phyloP scores from a whole-genome alignment of 495 filamentous ascomycete genomes.

The Penicillium canescens region DNA sequence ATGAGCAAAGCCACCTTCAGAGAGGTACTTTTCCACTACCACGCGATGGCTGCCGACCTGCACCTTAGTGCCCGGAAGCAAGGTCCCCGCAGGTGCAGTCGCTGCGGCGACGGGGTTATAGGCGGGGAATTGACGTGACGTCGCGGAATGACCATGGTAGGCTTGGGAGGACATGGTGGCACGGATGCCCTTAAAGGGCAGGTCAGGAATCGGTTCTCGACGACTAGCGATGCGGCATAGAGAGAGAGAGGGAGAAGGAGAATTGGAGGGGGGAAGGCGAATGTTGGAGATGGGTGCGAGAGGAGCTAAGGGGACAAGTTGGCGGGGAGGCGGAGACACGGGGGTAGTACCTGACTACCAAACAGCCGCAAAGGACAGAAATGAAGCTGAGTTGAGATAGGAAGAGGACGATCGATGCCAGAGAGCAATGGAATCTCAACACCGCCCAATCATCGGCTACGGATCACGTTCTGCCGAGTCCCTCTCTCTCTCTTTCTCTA shows the following conservation, averaged over 20 bases:
- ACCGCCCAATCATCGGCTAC: conserved; percentile 29
- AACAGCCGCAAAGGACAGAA: conserved; percentile 13
- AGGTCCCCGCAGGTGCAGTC: conserved; percentile 79
- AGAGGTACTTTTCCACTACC: conserved; percentile 96
- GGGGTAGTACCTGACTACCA: conserved; percentile 26
- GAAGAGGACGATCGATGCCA: conserved; percentile 10
- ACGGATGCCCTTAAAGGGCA: conserved; percentile 30
- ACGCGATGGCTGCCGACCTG: conserved; percentile 92
- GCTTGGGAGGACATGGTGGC: conserved; percentile 39
- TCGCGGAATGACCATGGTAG: conserved; percentile 33
- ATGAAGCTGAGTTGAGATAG: conserved; percentile 7
- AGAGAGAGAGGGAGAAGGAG: conserved; percentile 13
- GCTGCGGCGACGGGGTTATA: conserved; percentile 42
- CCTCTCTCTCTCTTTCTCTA: background rate
- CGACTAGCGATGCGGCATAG: conserved; percentile 30
- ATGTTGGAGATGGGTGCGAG: conserved; percentile 18
- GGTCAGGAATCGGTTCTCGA: conserved; percentile 5
- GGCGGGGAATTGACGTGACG: conserved; percentile 33
- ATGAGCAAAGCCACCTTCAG: conserved; percentile 97
- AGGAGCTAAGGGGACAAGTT: conserved; percentile 28
- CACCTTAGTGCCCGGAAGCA: conserved; percentile 90
- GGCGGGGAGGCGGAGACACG: conserved; percentile 23
- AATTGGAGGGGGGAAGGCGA: background rate
- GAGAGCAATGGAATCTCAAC: conserved; percentile 14
- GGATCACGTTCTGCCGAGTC: conserved; percentile 28